These are phyloP conservation scores for Fusarium pilosicola DNA, from an alignment of 2,329 filamentous ascomycete species.

Conservation along the genomic window DNA sequence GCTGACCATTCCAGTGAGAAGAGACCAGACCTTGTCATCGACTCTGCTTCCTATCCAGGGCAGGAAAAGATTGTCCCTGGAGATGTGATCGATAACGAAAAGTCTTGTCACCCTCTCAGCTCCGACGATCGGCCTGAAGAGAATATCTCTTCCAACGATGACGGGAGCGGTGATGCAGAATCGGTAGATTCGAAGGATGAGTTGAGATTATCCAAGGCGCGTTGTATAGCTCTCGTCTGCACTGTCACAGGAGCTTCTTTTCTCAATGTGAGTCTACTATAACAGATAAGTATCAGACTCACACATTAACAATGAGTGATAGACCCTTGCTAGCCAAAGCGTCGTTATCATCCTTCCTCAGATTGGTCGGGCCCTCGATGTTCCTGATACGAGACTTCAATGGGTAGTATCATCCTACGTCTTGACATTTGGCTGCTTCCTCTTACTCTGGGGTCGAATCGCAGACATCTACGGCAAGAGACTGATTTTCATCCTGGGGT, in stretches of 20 bases:
- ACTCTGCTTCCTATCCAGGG: conserved; percentile 2
- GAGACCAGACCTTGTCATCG: conserved; percentile 7
- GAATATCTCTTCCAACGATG: neutral
- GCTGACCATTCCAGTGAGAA: conserved; percentile 19
- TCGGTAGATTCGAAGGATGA: conserved; percentile 39
- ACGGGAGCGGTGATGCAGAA: conserved; percentile 21
- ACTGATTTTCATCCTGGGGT: conserved; percentile 71
- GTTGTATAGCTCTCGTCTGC: conserved; percentile 63
- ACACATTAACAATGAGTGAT: neutral
- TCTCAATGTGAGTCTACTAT: conserved; percentile 57
- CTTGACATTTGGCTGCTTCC: conserved; percentile 73
- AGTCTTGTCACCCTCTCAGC: neutral
- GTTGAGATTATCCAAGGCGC: conserved; percentile 59
- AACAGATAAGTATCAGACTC: neutral
- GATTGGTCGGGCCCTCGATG: conserved; percentile 65
- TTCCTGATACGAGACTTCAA: conserved; percentile 68
- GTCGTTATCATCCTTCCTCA: conserved; percentile 59
- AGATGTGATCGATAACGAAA: conserved; percentile 14
- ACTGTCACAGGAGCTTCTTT: conserved; percentile 67
- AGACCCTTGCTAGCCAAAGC: conserved; percentile 45
- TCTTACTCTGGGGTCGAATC: conserved; percentile 73
- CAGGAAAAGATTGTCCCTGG: neutral
- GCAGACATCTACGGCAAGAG: conserved; percentile 75
- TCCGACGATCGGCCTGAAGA: neutral
- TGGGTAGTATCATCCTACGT: conserved; percentile 75